Evolutionary conservation across 2,329 filamentous ascomycete species (phyloP).

Genomic region (Aspergillus sp.): DNA sequence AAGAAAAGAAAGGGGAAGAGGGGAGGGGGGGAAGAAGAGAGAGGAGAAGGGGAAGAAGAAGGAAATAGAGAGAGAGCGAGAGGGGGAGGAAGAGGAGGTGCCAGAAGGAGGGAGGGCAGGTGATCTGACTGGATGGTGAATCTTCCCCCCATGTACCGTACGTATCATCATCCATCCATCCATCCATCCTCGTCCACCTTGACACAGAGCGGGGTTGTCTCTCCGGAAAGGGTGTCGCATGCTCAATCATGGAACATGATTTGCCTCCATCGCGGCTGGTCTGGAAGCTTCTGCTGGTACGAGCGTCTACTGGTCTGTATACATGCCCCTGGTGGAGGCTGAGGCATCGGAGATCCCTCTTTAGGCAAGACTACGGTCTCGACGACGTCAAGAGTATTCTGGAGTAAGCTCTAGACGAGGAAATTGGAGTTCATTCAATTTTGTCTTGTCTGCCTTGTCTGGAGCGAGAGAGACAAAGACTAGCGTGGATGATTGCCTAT

Average conservation of each 20-base stretch:
- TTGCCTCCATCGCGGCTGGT: neutral
- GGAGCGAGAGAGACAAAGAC: neutral
- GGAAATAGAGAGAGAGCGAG: constrained; percentile 11
- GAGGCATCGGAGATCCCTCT: too few relatives aligned
- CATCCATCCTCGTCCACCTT: neutral
- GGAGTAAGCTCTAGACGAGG: too few relatives aligned
- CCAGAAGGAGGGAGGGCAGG: constrained; percentile 23
- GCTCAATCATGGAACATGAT: neutral
- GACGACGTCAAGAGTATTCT: neutral
- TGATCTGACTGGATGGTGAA: constrained; percentile 24
- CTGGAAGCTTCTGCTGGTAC: too few relatives aligned
- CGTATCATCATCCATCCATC: neutral
- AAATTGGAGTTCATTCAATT: too few relatives aligned
- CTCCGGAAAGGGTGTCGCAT: neutral
- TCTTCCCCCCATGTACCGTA: neutral
- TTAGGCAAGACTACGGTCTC: neutral
- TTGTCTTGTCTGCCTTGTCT: too few relatives aligned
- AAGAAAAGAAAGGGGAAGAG: constrained; percentile 6
- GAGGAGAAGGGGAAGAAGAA: constrained; percentile 8
- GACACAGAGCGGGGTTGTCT: neutral
- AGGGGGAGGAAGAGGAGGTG: constrained; percentile 8
- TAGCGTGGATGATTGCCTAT: neutral
- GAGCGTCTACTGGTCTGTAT: too few relatives aligned
- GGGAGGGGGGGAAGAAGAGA: constrained; percentile 6
- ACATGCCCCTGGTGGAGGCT: too few relatives aligned